Base-by-base conservation (phyloP, 345 rosid genomes). In the Sisymbrium irio region DNA sequence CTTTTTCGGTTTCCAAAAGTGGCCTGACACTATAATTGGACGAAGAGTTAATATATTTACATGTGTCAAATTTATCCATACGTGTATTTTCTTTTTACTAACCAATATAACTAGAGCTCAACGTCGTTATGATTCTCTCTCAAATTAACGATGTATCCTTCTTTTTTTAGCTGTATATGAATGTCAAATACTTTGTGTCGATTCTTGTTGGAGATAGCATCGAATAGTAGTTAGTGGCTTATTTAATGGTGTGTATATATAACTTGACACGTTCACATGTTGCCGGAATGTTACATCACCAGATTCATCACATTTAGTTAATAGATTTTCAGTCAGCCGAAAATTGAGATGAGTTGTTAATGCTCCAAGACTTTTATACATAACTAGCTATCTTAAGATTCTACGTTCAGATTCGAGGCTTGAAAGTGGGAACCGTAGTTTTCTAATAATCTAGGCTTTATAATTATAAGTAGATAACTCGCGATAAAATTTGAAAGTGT, bases 251-350 rank as follows among this genome's bases (percentile, higher is more conserved):
- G 25, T 40, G 60, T 30, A 6, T 19, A n/a, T 54, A 46, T 30
- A 56, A 46, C 13, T 45, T 74, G 33, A n/a, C 71, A 73, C 39
- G 65, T 44, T 64, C 51, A 65, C 65, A 27, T 56, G 66, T 74
- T 73, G 47, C 66, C 32, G 22, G 15, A 25, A 36, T 65, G 59
- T 65, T 73, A 73, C 33, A 73, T 73, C 71, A 65, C 35, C 30
- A 50, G 35, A 63, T 64, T 64, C 63, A 53, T 53, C 22, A 12
- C 44, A 42, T 63, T 42, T 40, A 32, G 19, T 10, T 39, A 18
- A 51, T 40, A 37, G 65, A 32, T 46, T 9, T 70, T n/a, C 40
- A 59, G 37, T 22, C 35, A 9, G 46, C 66, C 37, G n/a, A 46
- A 58, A 17, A 41, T 41, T 18, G 20, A 53, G 42, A 17, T 42